phyloP scores from a whole-genome alignment of 352 stramenopile genomes.

The Phytophthora megakarya region DNA sequence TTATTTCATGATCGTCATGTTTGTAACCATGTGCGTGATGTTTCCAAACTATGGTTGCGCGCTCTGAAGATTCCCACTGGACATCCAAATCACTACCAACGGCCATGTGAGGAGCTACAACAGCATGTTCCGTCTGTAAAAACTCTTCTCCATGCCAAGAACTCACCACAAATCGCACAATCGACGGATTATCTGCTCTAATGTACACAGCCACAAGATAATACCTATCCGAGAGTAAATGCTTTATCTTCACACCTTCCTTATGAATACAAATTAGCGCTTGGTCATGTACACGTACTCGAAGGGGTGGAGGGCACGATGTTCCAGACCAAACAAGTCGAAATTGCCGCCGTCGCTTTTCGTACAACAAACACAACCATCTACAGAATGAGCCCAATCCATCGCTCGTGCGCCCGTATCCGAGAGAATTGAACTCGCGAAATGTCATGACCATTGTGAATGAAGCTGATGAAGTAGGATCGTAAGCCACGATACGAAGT shows the following conservation, averaged over 20 bases:
- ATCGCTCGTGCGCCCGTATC: conserved; percentile 50
- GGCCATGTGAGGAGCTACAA: conserved; percentile 33
- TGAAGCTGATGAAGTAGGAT: conserved; percentile 43
- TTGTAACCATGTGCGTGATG: conserved; percentile 11
- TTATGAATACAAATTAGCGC: conserved; percentile 65
- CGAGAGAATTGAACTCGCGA: conserved; percentile 53
- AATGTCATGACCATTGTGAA: conserved; percentile 46
- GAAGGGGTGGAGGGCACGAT: conserved; percentile 54
- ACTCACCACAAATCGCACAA: conserved; percentile 48
- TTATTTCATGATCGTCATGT: background rate
- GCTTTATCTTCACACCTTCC: conserved; percentile 48
- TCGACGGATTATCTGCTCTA: conserved; percentile 34
- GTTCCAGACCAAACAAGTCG: conserved; percentile 65
- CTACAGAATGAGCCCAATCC: conserved; percentile 58
- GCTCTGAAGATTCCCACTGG: conserved; percentile 12
- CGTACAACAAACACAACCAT: conserved; percentile 65
- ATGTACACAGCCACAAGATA: conserved; percentile 48
- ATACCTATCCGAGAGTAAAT: conserved; percentile 1
- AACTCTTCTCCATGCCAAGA: conserved; percentile 17
- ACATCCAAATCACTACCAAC: conserved; percentile 35
- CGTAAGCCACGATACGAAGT: conserved; percentile 58
- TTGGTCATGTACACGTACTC: conserved; percentile 55
- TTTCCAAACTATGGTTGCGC: conserved; percentile 42
- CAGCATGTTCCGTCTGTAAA: conserved; percentile 28
- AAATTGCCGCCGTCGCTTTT: conserved; percentile 52